These are phyloP conservation scores for Yarrowia alimentaria DNA, from an alignment of 805 yeast species.

Conservation along the genomic window DNA sequence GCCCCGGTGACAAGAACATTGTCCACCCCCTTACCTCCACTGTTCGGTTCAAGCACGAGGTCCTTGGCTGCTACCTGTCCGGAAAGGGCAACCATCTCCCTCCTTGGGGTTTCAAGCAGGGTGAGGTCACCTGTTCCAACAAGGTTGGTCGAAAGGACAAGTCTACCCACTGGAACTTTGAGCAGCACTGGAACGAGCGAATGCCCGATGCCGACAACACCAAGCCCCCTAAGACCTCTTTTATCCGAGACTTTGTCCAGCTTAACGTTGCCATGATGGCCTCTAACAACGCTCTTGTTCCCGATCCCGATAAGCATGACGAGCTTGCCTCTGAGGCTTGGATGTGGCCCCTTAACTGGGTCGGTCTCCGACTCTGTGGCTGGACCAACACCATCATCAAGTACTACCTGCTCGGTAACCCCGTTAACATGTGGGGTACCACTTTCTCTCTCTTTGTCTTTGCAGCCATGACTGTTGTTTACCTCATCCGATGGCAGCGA, in stretches of 20 bases:
- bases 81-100: slow-evolving; percentile 82
- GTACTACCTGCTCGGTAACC: slow-evolving; percentile 68
- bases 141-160: slow-evolving; percentile 53
- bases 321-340: slow-evolving; percentile 72
- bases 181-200: slow-evolving; percentile 58
- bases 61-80: slow-evolving; percentile 77
- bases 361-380: slow-evolving; percentile 73
- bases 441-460: slow-evolving; percentile 50
- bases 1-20: slow-evolving; percentile 40
- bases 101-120: slow-evolving; percentile 97
- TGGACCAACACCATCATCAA: slow-evolving; percentile 59
- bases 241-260: slow-evolving; percentile 67
- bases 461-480: slow-evolving; percentile 41
- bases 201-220: slow-evolving; percentile 42
- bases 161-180: slow-evolving; percentile 79
- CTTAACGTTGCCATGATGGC: slow-evolving; percentile 80
- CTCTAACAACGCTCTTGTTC: slow-evolving; percentile 75
- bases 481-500: slow-evolving; percentile 65
- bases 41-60: slow-evolving; percentile 68
- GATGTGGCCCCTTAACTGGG: slow-evolving; percentile 75
- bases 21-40: slow-evolving; percentile 71
- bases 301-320: slow-evolving; percentile 70
- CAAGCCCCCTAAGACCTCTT: slow-evolving; percentile 50
- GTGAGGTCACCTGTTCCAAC: slow-evolving; percentile 78
- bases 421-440: slow-evolving; percentile 62